These are phyloP conservation scores for Trametes elegans DNA, from an alignment of 768 basidiomycete genomes.

Conservation along the genomic window DNA sequence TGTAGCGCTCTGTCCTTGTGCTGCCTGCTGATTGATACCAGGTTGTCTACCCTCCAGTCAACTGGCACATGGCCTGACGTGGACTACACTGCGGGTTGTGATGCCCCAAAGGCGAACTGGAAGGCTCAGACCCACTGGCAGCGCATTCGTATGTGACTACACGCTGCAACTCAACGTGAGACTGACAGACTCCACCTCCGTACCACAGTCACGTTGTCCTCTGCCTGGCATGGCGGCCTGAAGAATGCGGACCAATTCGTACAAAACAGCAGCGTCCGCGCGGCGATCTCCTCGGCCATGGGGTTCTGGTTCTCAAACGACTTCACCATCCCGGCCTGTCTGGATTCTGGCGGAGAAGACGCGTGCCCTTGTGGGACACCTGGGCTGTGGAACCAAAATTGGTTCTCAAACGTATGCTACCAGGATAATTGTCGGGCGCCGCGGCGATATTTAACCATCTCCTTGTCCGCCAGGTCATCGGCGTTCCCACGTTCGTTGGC, in stretches of 20 bases:
- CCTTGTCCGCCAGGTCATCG: constrained; percentile 44
- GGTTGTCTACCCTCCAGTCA: constrained; percentile 46
- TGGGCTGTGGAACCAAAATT: constrained; percentile 58
- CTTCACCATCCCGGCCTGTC: constrained; percentile 50
- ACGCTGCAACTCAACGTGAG: not conserved
- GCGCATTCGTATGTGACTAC: constrained; percentile 24
- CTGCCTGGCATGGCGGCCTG: constrained; percentile 54
- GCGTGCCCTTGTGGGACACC: constrained; percentile 56
- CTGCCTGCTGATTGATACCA: constrained; percentile 22
- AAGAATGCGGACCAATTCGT: constrained; percentile 40
- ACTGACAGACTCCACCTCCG: not conserved
- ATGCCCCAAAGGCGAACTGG: constrained; percentile 65
- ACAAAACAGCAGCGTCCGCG: constrained; percentile 37
- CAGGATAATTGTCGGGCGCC: not conserved
- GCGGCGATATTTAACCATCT: not conserved
- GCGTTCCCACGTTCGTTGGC: constrained; percentile 53
- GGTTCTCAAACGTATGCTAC: constrained; percentile 53
- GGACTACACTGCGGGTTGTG: constrained; percentile 62
- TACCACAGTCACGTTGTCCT: constrained; percentile 48
- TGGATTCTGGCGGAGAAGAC: constrained; percentile 51
- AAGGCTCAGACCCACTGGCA: constrained; percentile 58
- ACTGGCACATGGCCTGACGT: constrained; percentile 52
- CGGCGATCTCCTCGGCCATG: constrained; percentile 49
- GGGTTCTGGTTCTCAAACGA: constrained; percentile 62
- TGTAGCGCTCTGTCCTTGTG: not conserved